These are phyloP conservation scores for Tremella yokohamensis DNA, from an alignment of 768 basidiomycete genomes.

Conservation along the genomic window DNA sequence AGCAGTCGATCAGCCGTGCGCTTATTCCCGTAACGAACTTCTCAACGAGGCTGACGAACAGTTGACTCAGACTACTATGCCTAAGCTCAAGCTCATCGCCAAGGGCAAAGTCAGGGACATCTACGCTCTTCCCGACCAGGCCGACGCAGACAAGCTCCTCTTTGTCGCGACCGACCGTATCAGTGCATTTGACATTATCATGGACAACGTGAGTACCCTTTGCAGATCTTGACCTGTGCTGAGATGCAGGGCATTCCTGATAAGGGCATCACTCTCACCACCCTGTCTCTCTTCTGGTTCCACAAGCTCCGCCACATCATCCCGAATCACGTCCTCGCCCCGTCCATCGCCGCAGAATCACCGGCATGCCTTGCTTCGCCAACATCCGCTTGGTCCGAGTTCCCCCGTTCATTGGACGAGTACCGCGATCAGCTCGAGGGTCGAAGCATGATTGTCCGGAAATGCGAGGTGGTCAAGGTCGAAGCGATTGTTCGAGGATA, in stretches of 20 bases:
- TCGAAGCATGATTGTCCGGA: constrained; percentile 84
- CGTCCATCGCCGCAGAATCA: constrained; percentile 53
- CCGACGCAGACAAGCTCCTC: constrained; percentile 62
- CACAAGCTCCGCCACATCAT: constrained; percentile 70
- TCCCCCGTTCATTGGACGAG: constrained; percentile 73
- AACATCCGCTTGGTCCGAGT: constrained; percentile 57
- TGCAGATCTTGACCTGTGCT: background rate
- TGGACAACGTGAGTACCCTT: constrained; percentile 70
- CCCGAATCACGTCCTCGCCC: constrained; percentile 84
- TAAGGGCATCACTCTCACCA: constrained; percentile 84
- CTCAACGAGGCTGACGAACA: constrained; percentile 3
- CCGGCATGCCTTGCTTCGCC: constrained; percentile 22
- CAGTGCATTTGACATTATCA: constrained; percentile 92
- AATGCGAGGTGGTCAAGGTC: constrained; percentile 80
- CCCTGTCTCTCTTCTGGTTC: constrained; percentile 95
- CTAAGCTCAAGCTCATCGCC: constrained; percentile 65
- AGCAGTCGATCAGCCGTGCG: constrained; percentile 11
- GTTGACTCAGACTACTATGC: constrained; percentile 39
- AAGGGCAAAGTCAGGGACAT: constrained; percentile 96
- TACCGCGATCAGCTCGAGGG: constrained; percentile 76
- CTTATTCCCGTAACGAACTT: background rate
- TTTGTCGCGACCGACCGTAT: constrained; percentile 96
- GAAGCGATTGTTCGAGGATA: constrained; percentile 97
- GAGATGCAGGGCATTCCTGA: constrained; percentile 77
- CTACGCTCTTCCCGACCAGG: constrained; percentile 65